Conservation (phyloP, 164 flowering plant genomes). For the Echeveria elegans region DNA sequence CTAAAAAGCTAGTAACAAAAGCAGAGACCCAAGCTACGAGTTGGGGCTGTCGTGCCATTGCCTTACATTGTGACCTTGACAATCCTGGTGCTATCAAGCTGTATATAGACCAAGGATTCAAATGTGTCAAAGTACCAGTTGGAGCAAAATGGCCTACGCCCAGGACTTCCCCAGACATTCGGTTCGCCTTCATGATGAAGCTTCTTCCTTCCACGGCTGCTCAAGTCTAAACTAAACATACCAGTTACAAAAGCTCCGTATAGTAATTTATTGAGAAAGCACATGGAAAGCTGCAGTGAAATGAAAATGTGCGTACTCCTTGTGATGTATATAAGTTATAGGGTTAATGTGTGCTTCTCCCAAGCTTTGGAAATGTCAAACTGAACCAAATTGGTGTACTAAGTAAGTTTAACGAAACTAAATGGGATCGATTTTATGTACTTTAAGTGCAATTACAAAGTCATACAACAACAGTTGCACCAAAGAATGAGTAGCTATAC, state of each 20-base stretch:
- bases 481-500: background rate
- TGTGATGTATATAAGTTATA: background rate
- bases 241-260: background rate
- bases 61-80: slow-evolving; percentile 71
- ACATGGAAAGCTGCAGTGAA: background rate
- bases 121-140: slow-evolving; percentile 67
- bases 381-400: background rate
- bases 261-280: background rate
- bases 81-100: slow-evolving; percentile 64
- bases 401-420: background rate
- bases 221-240: background rate
- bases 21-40: slow-evolving; percentile 73
- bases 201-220: slow-evolving; percentile 29
- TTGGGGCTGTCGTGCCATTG: slow-evolving; percentile 90
- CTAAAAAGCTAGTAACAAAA: slow-evolving; percentile 56
- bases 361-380: background rate
- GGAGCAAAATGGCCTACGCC: slow-evolving; percentile 95
- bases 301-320: background rate
- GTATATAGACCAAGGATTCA: slow-evolving; percentile 76
- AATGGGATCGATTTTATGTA: too few relatives aligned
- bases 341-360: background rate
- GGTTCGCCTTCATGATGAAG: slow-evolving; percentile 92
- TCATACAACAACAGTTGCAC: background rate
- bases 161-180: slow-evolving; percentile 52
- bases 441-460: background rate